Evolutionary conservation across 1,284 basidiomycete species (phyloP), one percentile per base, ranked within the genome.

Genomic region (Tremellales sp.): DNA sequence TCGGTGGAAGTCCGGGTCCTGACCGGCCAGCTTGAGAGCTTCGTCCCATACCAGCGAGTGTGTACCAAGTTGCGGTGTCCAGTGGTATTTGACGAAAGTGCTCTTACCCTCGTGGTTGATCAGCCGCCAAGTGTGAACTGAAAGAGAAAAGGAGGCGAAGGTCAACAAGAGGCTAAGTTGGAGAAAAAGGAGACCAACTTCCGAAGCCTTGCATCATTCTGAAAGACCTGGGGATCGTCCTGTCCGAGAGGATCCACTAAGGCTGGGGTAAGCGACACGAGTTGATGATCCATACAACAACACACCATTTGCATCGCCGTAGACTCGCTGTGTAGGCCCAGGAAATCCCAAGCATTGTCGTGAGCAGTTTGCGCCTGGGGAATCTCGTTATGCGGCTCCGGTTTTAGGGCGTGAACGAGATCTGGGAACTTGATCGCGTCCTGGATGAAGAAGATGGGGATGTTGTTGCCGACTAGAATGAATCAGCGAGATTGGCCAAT

Each of bases 191-290:
- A 6, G 13, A 48, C 40, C 44, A 24, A 26, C 52, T 58, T 10
- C 86, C 85, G 54, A 89, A 89, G 28, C 76, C 89, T 73, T 87
- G 85, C 81, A 92, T 86, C 83, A 86, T 87, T 40, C 87, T 80
- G 68, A 76, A 85, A 2, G 85, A 87, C 26, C 86, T 81, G 12
- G 88, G 88, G 48, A 91, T 77, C 47, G 79, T 81, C 52, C 87
- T 81, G 65, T 92, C 87, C 4, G 84, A 86, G 79, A 91, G 82
- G 25, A 76, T 77, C 87, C 87, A 90, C 37, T 39, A 10, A 10
- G 22, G 9, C 34, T 10, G 14, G 10, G 22, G 34, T 36, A 10
- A 36, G 16, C 29, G 16, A 10, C 10, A 25, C 14, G 8, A 25
- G 7, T 36, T 36, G 34, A 36, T 36, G 6, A 39, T 8, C 8